A percentile compares a stretch with the other conserved stretches of the same genome.
These are phyloP conservation scores for Neltuma alba DNA, from an alignment of 306 rosid genomes.

Conservation along the genomic window DNA sequence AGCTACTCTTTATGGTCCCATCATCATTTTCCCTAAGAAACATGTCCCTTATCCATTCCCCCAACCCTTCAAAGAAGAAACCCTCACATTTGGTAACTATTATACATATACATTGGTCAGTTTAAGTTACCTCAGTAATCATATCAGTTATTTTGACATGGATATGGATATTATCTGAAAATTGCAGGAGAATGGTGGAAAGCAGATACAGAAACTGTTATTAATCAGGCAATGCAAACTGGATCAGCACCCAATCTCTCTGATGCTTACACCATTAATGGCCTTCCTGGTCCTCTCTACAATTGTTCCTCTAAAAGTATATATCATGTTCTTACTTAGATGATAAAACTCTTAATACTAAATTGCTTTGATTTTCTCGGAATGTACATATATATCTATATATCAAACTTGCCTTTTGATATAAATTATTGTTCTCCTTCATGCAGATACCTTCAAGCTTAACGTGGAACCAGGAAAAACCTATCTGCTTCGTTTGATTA, in stretches of 20 bases:
- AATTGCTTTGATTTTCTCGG: too few relatives aligned
- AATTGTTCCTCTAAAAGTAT: slow-evolving; percentile 52
- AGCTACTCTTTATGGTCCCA: slow-evolving; percentile 51
- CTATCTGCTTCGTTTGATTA: slow-evolving; percentile 48
- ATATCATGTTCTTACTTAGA: too few relatives aligned
- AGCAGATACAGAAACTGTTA: slow-evolving; percentile 51
- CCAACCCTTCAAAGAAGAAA: slow-evolving; percentile 51
- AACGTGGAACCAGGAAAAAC: slow-evolving; percentile 52
- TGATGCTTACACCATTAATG: slow-evolving; percentile 56
- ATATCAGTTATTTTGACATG: neutral
- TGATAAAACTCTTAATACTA: too few relatives aligned
- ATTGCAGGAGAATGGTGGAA: slow-evolving; percentile 68
- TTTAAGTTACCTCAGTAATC: neutral
- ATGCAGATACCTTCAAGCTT: slow-evolving; percentile 45
- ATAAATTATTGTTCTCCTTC: neutral
- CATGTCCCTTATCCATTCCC: slow-evolving; percentile 54
- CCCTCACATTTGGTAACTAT: slow-evolving; percentile 54
- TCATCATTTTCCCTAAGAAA: slow-evolving; percentile 52
- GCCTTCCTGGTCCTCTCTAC: slow-evolving; percentile 55
- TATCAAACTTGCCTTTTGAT: neutral
- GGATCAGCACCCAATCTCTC: slow-evolving; percentile 62
- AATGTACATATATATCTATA: too few relatives aligned
- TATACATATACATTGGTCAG: slow-evolving; percentile 44
- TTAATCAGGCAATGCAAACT: slow-evolving; percentile 49
- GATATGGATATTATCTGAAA: neutral